phyloP scores from a whole-genome alignment of 2,329 filamentous ascomycete species.

The Cladosporium colombiae region DNA sequence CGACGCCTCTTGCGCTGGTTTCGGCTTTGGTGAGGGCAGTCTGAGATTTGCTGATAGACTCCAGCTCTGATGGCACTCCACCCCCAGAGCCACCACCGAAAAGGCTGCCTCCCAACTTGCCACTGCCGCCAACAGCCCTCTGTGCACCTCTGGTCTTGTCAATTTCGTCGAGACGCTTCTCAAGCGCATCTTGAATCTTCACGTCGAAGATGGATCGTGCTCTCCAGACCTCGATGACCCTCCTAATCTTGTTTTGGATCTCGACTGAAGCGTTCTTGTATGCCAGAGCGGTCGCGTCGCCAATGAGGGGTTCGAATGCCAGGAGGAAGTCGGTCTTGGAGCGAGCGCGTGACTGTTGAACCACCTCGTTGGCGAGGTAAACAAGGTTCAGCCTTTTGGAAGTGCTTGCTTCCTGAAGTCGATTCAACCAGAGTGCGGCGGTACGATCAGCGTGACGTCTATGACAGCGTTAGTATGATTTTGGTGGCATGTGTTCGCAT shows the following conservation, averaged over 20 bases:
- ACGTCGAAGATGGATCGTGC: slow-evolving; percentile 80
- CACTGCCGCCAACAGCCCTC: slow-evolving; percentile 28
- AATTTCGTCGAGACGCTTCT: slow-evolving; percentile 70
- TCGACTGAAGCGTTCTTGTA: slow-evolving; percentile 88
- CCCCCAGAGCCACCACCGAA: slow-evolving; percentile 58
- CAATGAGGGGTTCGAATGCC: slow-evolving; percentile 88
- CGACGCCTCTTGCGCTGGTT: slow-evolving; percentile 64
- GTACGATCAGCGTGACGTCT: slow-evolving; percentile 92
- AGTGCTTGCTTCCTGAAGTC: slow-evolving; percentile 83
- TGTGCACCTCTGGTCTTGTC: slow-evolving; percentile 48
- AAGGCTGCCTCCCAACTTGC: slow-evolving; percentile 64
- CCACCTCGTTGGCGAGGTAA: slow-evolving; percentile 96
- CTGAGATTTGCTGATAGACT: slow-evolving; percentile 72
- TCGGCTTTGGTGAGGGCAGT: slow-evolving; percentile 73
- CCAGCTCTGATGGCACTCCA: slow-evolving; percentile 72
- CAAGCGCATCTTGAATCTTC: slow-evolving; percentile 77
- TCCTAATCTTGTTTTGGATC: slow-evolving; percentile 80
- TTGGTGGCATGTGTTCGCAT: slow-evolving; percentile 21
- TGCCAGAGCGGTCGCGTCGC: slow-evolving; percentile 84
- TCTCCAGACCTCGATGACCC: slow-evolving; percentile 94
- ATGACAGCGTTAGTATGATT: background rate
- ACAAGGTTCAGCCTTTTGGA: slow-evolving; percentile 86
- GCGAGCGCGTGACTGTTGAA: slow-evolving; percentile 91
- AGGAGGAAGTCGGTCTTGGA: slow-evolving; percentile 89
- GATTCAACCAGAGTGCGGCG: slow-evolving; percentile 86